These are phyloP conservation scores for Coemansia sp. DNA, from an alignment of 192 early-diverging fungal species.

Conservation along the genomic window DNA sequence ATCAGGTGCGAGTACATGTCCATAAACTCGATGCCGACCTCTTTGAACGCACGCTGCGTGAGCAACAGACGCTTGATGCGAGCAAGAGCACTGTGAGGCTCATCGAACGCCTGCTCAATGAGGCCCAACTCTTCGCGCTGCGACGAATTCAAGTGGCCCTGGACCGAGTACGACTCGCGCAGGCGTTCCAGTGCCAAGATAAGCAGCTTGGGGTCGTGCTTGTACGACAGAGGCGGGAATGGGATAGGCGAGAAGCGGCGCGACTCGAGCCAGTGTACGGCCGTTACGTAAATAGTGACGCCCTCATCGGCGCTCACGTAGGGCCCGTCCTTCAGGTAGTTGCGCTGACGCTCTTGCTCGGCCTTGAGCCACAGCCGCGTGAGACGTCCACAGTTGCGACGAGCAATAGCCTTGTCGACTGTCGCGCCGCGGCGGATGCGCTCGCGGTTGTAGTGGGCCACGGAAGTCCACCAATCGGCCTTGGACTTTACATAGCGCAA, in stretches of 20 bases:
- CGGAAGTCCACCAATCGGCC: constrained; percentile 99
- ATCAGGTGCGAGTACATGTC: constrained; percentile 96
- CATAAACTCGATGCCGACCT: constrained; percentile 99
- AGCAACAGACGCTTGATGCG: constrained; percentile 95
- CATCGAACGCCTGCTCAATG: constrained; percentile 99
- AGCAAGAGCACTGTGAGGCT: constrained; percentile 68
- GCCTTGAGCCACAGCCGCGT: constrained; percentile 99
- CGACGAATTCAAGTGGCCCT: constrained; percentile 91
- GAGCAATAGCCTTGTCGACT: constrained; percentile 98
- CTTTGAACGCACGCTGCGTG: constrained; percentile 98
- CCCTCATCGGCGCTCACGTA: constrained; percentile 98
- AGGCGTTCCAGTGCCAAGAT: constrained; percentile 94
- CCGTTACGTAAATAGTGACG: constrained; percentile 96
- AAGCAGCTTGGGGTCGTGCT: constrained; percentile 98
- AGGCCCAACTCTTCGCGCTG: constrained; percentile 97
- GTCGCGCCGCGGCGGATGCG: constrained; percentile 98
- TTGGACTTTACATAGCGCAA: constrained; percentile 98
- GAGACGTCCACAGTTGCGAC: constrained; percentile 97
- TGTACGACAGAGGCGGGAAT: constrained; percentile 99
- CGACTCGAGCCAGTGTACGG: constrained; percentile 97
- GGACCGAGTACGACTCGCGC: constrained; percentile 94
- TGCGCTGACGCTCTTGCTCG: constrained; percentile 99
- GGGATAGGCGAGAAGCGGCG: constrained; percentile 98
- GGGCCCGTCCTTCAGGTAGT: constrained; percentile 98
- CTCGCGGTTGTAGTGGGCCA: constrained; percentile 98